Conservation (phyloP, 176 grass and related monocot species). For the Alloteropsis semialata region DNA sequence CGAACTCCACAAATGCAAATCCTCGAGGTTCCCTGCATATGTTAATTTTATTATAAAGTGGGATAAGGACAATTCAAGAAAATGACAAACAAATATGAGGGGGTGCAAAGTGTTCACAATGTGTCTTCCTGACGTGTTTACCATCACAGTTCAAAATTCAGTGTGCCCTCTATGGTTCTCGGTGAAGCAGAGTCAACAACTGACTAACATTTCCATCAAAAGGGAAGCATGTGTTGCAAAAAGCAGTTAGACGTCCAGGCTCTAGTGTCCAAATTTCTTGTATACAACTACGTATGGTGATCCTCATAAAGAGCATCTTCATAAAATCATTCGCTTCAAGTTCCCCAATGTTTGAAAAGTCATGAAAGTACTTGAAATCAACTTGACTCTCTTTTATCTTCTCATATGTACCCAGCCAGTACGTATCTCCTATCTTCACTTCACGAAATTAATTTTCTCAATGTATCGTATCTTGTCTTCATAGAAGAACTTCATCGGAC, state of each 20-base stretch:
- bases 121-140: conserved; percentile 38
- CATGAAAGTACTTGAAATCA: conserved; percentile 68
- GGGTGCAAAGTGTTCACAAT: conserved; percentile 17
- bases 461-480: conserved; percentile 71
- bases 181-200: conserved; percentile 56
- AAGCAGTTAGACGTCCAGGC: conserved; percentile 55
- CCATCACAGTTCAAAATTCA: conserved; percentile 45
- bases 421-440: conserved; percentile 60
- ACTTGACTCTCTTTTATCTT: conserved; percentile 78
- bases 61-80: not conserved
- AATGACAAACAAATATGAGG: conserved; percentile 27
- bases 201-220: conserved; percentile 67
- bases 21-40: conserved; percentile 78
- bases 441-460: conserved; percentile 69
- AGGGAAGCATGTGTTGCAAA: conserved; percentile 55
- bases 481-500: conserved; percentile 64
- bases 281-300: conserved; percentile 46
- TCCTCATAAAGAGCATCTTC: conserved; percentile 64
- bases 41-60: conserved; percentile 3
- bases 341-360: conserved; percentile 56
- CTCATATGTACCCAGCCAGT: conserved; percentile 55
- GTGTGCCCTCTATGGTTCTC: conserved; percentile 43
- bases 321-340: conserved; percentile 60
- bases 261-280: conserved; percentile 61
- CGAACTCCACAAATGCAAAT: conserved; percentile 93